Evolutionary conservation across 2,329 filamentous ascomycete species (phyloP).

Genomic region (Ophiostoma tasmaniense): DNA sequence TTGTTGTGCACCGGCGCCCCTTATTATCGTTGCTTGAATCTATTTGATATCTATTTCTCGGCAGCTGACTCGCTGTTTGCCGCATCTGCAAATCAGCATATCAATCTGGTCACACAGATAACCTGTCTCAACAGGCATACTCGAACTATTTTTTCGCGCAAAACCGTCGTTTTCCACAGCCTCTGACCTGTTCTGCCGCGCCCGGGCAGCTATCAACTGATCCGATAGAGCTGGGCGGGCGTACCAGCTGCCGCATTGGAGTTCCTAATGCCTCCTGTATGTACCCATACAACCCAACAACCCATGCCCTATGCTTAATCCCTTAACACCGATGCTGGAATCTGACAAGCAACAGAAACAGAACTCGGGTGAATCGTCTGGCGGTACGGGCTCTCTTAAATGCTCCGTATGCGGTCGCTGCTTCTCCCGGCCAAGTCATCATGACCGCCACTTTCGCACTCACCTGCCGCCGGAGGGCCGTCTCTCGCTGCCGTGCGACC

Average conservation of each 20-base stretch:
- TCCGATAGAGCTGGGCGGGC: background rate
- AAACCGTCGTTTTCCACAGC: background rate
- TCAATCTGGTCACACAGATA: background rate
- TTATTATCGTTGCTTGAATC: background rate
- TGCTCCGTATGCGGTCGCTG: constrained; percentile 23
- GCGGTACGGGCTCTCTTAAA: background rate
- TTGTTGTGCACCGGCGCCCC: background rate
- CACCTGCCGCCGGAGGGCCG: constrained; percentile 23
- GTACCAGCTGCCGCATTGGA: background rate
- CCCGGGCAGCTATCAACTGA: background rate
- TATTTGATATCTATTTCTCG: background rate
- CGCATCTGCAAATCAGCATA: background rate
- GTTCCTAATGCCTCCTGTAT: background rate
- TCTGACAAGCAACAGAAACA: background rate
- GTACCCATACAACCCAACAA: background rate
- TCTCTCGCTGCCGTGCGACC: constrained; percentile 20
- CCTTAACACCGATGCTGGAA: background rate
- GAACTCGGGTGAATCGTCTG: background rate
- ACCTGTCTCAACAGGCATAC: background rate
- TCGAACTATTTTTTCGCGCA: background rate
- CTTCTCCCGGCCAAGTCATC: constrained; percentile 25
- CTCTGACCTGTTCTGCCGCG: background rate
- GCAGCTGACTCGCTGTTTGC: background rate
- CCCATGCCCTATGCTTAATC: background rate
- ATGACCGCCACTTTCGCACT: constrained; percentile 25